Conservation (phyloP, 176 grass and related monocot species). For the Musa schizocarpa region DNA sequence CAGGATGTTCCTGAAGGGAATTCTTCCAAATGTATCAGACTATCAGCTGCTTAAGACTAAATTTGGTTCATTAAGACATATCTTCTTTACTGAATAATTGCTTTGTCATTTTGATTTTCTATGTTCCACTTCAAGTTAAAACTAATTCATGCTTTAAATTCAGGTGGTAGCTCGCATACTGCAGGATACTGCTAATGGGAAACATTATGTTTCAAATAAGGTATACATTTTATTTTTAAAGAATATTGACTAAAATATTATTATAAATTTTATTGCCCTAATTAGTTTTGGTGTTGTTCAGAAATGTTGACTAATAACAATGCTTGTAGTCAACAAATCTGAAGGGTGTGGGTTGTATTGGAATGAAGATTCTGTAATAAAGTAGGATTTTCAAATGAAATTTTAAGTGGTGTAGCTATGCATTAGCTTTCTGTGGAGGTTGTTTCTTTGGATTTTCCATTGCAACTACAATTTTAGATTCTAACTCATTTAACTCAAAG, state of each 20-base stretch:
- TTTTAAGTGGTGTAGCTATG: too few relatives aligned
- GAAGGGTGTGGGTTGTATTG: too few relatives aligned
- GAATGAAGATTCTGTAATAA: too few relatives aligned
- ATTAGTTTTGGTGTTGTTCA: too few relatives aligned
- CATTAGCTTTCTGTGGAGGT: too few relatives aligned
- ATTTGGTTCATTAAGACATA: neutral
- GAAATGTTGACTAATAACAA: too few relatives aligned
- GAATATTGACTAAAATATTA: neutral
- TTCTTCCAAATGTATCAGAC: too few relatives aligned
- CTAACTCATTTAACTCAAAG: neutral
- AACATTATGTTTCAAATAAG: constrained; percentile 72
- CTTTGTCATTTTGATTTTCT: neutral
- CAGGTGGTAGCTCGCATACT: constrained; percentile 77
- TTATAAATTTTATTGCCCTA: too few relatives aligned
- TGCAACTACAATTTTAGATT: neutral
- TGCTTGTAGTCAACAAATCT: too few relatives aligned
- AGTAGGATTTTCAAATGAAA: too few relatives aligned
- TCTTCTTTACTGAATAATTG: neutral
- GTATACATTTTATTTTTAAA: constrained; percentile 28
- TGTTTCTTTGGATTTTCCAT: too few relatives aligned
- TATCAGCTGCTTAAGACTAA: neutral
- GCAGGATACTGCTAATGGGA: constrained; percentile 81
- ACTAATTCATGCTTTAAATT: constrained; percentile 21
- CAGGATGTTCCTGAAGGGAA: too few relatives aligned
- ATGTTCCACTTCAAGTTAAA: constrained; percentile 4